Percentiles rank a stretch among this genome's conserved stretches.
Evolutionary conservation across 169 alveolate species (phyloP).

Genomic region (Hammondia hammondi): DNA sequence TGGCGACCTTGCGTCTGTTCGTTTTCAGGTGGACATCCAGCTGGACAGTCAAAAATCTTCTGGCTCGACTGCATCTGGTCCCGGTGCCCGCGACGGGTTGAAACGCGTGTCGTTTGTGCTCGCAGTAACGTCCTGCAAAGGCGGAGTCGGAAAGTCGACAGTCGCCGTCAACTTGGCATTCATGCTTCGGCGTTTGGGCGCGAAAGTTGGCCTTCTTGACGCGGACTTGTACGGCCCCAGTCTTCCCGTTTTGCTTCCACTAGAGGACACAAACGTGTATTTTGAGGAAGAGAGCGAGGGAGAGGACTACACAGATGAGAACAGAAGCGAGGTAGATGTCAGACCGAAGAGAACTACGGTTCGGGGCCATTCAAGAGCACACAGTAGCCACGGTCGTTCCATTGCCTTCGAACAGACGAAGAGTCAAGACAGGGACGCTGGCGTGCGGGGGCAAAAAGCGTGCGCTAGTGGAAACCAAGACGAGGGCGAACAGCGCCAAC

Average conservation of each 20-base stretch:
- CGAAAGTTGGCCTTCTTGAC: constrained; percentile 92
- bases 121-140: constrained; percentile 95
- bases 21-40: constrained; percentile 1
- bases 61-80: neutral
- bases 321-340: neutral
- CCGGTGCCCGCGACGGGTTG: constrained; percentile 6
- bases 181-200: constrained; percentile 84
- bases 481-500: neutral
- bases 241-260: constrained; percentile 89
- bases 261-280: constrained; percentile 50
- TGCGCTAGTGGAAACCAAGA: neutral
- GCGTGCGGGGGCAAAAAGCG: neutral
- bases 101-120: constrained; percentile 76
- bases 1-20: neutral
- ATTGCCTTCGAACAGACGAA: neutral
- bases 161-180: constrained; percentile 92
- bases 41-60: neutral
- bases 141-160: constrained; percentile 97
- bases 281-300: constrained; percentile 28
- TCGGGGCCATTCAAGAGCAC: neutral
- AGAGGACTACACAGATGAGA: neutral
- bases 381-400: neutral
- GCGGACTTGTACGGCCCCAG: constrained; percentile 96
- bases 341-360: neutral
- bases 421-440: neutral